phyloP scores from a whole-genome alignment of 805 yeast species.

The Maudiozyma serrabonitensis region DNA sequence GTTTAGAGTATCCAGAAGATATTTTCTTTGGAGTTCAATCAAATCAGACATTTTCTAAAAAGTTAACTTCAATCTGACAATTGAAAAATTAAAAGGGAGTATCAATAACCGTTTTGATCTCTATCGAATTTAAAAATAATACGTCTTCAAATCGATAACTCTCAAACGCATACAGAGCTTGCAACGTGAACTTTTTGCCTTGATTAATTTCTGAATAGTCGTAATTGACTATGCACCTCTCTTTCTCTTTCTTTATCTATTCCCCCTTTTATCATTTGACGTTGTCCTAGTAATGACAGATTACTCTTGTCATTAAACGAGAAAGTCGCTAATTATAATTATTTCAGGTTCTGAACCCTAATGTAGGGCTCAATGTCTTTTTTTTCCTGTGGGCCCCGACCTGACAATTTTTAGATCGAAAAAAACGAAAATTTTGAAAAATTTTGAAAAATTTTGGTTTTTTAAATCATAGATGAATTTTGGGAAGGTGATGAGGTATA shows the following conservation, averaged over 20 bases:
- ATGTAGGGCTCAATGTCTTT: too few species aligned
- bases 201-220: too few species aligned
- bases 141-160: too few species aligned
- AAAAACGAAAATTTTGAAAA: not conserved
- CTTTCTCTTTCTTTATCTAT: not conserved
- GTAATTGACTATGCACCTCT: not conserved
- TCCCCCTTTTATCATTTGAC: too few species aligned
- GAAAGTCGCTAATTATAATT: too few species aligned
- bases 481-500: too few species aligned
- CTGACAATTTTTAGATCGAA: not conserved
- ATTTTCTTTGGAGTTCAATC: constrained; percentile 31
- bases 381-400: too few species aligned
- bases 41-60: constrained; percentile 28
- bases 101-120: too few species aligned
- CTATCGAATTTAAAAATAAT: too few species aligned
- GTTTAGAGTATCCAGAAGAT: constrained; percentile 30
- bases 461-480: not conserved
- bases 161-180: too few species aligned
- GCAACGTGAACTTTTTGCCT: too few species aligned
- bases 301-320: not conserved
- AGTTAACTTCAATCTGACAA: not conserved
- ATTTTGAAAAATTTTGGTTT: not conserved
- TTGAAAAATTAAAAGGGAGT: not conserved
- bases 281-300: not conserved
- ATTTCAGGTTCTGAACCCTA: too few species aligned